Evolutionary conservation across 1,139 yeast genomes (phyloP).

Genomic region (Keqinozyma sinolaborantium): DNA sequence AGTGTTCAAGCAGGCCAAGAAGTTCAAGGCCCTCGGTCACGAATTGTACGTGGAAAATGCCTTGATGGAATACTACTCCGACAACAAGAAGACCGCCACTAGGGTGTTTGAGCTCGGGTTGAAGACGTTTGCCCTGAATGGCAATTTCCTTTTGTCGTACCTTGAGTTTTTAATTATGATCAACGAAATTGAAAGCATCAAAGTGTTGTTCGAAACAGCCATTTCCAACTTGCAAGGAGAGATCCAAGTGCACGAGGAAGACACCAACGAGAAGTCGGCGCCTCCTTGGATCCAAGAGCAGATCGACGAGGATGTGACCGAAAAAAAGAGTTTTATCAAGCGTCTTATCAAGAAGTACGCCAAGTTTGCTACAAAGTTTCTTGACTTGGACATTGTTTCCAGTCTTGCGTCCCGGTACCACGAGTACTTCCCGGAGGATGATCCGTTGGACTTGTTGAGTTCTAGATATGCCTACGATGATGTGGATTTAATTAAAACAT

Average conservation of each 20-base stretch:
- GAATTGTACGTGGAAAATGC: conserved; percentile 84
- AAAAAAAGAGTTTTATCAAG: conserved; percentile 22
- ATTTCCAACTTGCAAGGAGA: conserved; percentile 37
- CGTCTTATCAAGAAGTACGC: conserved; percentile 20
- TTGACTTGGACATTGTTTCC: conserved; percentile 66
- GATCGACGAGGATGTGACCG: conserved; percentile 19
- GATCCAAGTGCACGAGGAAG: conserved; percentile 21
- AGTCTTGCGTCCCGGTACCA: conserved; percentile 65
- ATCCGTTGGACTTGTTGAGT: conserved; percentile 36
- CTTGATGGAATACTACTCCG: conserved; percentile 70
- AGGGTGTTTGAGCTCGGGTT: conserved; percentile 80
- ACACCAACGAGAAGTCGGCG: conserved; percentile 16
- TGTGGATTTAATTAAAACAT: conserved; percentile 40
- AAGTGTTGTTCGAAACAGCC: conserved; percentile 71
- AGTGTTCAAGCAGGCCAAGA: conserved; percentile 57
- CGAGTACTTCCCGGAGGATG: conserved; percentile 63
- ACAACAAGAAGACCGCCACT: conserved; percentile 63
- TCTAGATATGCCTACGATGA: conserved; percentile 43
- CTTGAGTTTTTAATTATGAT: conserved; percentile 67
- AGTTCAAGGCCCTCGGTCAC: conserved; percentile 54
- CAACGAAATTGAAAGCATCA: conserved; percentile 78
- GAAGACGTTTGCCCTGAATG: conserved; percentile 54
- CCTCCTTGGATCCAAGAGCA: conserved; percentile 20
- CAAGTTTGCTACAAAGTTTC: conserved; percentile 40
- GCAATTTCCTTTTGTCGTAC: conserved; percentile 65